Evolutionary conservation across 2,329 filamentous ascomycete genomes (phyloP).

Genomic region (Colletotrichum falcatum): DNA sequence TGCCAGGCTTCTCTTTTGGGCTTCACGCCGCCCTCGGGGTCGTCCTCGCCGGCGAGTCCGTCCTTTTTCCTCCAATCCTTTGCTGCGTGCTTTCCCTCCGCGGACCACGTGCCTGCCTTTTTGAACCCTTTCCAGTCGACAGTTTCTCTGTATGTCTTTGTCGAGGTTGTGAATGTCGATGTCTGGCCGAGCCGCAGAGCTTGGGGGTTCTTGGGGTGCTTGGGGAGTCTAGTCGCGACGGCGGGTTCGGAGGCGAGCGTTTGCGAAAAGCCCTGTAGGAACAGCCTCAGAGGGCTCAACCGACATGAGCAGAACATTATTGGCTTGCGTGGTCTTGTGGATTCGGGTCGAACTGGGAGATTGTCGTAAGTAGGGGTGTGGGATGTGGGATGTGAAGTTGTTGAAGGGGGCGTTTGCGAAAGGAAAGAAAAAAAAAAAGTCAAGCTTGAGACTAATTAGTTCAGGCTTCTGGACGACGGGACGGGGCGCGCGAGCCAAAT

Average conservation of each 20-base stretch:
- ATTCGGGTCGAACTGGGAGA: neutral
- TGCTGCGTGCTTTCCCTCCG: neutral
- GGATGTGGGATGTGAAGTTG: neutral
- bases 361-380: neutral
- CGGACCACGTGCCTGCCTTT: constrained; percentile 31
- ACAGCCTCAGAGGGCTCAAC: constrained; percentile 58
- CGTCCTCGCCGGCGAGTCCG: constrained; percentile 10
- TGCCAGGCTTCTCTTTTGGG: constrained; percentile 70
- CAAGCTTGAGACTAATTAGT: constrained; percentile 21
- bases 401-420: neutral
- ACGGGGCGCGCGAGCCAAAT: constrained; percentile 20
- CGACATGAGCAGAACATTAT: constrained; percentile 63
- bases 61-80: neutral
- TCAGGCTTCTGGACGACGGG: constrained; percentile 23
- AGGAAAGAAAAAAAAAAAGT: too few species aligned
- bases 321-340: constrained; percentile 26
- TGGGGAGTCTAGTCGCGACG: constrained; percentile 25
- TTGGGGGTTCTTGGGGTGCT: neutral
- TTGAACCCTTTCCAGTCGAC: constrained; percentile 38
- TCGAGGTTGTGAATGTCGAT: constrained; percentile 18
- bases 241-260: constrained; percentile 48
- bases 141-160: constrained; percentile 1
- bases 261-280: constrained; percentile 60
- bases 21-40: constrained; percentile 40
- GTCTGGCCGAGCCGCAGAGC: constrained; percentile 2